Base-by-base conservation (phyloP, 306 rosid species). In the Trifolium repens region DNA sequence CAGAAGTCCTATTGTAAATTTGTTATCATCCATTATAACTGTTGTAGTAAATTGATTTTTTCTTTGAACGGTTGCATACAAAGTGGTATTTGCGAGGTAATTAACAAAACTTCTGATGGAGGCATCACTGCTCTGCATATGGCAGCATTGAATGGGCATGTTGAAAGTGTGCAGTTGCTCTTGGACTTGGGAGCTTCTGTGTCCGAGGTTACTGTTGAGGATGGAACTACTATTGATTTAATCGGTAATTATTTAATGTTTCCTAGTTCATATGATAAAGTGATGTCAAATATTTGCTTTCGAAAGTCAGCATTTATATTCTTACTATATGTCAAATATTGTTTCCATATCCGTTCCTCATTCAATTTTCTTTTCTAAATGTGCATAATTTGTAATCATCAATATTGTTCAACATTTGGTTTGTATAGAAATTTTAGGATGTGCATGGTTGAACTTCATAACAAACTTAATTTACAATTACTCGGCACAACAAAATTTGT, bases 111-210 rank as follows among this genome's bases (percentile, higher is more conserved):
- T 26, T 83, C 99, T 53, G 99, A 94, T 86, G 99, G 99, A 85
- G 96, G 99, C 79, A 88, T 92, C 78, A 92, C 97, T 79, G 96
- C 99, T 40, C 82, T 94, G 83, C 99, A 94, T 86, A 91, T 94
- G 99, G 96, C 99, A 15, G 89, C 99, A 71, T 76, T 94, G 80
- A 94, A 94, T 66, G 99, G 96, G 47, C 97, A 94, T 82, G 84
- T 85, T 82, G 97, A 87, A 83, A 90, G 87, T 69, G 86, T 90
- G 26, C 99, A 85, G 47, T 86, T 94, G 77, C 99, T 94, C 81
- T 68, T 92, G 73, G 96, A 89, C 79, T 89, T 94, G 74, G 97
- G 97, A 74, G 99, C 96, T 76, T 94, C 93, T 71, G 87, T 90
- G 68, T 89, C 88, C 22, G 88, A 87, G 80, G 87, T 85, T 66